Evolutionary conservation across 345 rosid species (phyloP).

Genomic region (Eucalyptus tenuipes): DNA sequence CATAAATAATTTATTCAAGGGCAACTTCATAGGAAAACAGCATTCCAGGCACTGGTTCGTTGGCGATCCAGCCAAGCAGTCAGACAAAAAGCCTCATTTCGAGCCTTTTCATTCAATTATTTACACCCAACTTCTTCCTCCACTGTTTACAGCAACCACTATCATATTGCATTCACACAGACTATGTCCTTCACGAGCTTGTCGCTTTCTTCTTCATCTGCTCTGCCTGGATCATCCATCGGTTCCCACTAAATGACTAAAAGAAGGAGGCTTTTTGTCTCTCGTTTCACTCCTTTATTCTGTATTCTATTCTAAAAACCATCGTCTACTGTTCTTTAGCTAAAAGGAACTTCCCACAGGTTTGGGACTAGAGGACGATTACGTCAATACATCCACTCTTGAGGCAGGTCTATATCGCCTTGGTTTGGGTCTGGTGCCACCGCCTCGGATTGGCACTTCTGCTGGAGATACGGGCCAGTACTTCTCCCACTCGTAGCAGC

Average conservation of each 20-base stretch:
- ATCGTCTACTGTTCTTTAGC: neutral
- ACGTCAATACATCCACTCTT: conserved; percentile 68
- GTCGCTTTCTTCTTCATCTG: neutral
- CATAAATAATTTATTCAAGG: neutral
- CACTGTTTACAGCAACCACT: neutral
- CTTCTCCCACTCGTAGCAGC: conserved; percentile 17
- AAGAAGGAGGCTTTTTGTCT: neutral
- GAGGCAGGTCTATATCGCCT: conserved; percentile 49
- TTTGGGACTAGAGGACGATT: neutral
- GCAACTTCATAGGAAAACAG: neutral
- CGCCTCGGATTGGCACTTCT: conserved; percentile 13
- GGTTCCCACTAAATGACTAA: neutral
- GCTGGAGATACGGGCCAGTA: conserved; percentile 12
- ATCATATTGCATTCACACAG: neutral
- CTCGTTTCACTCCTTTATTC: neutral
- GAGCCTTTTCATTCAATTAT: neutral
- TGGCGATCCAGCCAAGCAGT: neutral
- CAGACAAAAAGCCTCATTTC: neutral
- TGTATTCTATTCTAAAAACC: neutral
- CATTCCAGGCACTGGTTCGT: neutral
- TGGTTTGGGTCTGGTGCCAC: conserved; percentile 21
- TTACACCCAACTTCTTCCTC: neutral
- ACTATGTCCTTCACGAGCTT: neutral
- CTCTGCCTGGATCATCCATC: neutral
- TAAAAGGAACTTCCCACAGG: neutral